Conservation (phyloP, 805 yeast species). For the Ogataea populi-albae region DNA sequence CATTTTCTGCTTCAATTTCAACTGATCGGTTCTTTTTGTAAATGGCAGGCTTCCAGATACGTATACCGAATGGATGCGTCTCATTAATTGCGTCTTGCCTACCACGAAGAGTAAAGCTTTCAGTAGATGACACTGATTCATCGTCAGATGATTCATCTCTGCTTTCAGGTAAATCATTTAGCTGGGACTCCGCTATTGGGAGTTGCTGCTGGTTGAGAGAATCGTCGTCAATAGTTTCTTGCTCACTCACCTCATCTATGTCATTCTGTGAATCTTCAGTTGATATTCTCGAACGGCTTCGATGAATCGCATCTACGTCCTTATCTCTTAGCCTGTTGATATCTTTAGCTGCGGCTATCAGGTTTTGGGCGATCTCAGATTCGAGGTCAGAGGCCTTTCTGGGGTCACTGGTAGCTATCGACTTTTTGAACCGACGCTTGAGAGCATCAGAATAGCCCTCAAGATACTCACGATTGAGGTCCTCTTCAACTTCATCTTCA, state of each 20-base stretch:
- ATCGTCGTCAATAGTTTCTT: slow-evolving; percentile 16
- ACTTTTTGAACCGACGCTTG: slow-evolving; percentile 41
- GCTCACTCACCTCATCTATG: slow-evolving; percentile 12
- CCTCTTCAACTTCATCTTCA: slow-evolving; percentile 65
- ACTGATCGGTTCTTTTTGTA: slow-evolving; percentile 92
- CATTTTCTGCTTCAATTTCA: slow-evolving; percentile 85
- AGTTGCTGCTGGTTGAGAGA: slow-evolving; percentile 4
- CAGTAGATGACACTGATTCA: slow-evolving; percentile 49
- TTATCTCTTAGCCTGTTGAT: slow-evolving; percentile 26
- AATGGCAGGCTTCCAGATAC: slow-evolving; percentile 97
- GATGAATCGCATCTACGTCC: slow-evolving; percentile 28
- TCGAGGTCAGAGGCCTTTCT: slow-evolving; percentile 27
- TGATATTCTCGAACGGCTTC: slow-evolving; percentile 11
- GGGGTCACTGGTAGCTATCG: slow-evolving; percentile 6
- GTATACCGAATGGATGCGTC: slow-evolving; percentile 97
- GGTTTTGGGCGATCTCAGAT: slow-evolving; percentile 25
- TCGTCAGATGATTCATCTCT: slow-evolving; percentile 35
- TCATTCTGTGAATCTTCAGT: slow-evolving; percentile 10
- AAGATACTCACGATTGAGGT: slow-evolving; percentile 53
- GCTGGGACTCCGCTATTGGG: slow-evolving; percentile 9
- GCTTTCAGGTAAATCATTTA: slow-evolving; percentile 13
- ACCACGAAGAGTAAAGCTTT: slow-evolving; percentile 84
- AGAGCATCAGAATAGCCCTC: slow-evolving; percentile 77
- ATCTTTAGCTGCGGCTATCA: slow-evolving; percentile 24
- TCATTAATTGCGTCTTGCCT: slow-evolving; percentile 95